Conservation (phyloP, 2,329 filamentous ascomycete species). For the Phoma sp. region DNA sequence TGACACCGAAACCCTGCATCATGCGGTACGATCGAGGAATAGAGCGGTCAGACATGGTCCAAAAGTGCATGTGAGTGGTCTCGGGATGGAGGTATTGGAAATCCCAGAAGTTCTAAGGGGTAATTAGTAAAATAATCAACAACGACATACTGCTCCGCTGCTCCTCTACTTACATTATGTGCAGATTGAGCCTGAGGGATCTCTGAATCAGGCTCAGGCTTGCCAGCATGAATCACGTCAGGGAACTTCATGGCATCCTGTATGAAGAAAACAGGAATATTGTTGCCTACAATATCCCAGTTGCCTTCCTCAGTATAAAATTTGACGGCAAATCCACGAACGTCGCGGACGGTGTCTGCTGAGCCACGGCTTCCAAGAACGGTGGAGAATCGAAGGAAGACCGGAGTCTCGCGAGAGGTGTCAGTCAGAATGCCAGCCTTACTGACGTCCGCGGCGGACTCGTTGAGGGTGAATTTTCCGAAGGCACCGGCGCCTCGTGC, state of each 20-base stretch:
- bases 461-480: constrained; percentile 69
- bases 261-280: constrained; percentile 78
- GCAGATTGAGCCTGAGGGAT: constrained; percentile 74
- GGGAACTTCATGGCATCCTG: constrained; percentile 78
- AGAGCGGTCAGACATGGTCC: constrained; percentile 76
- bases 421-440: constrained; percentile 70
- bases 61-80: constrained; percentile 79
- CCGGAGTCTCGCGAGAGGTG: constrained; percentile 68
- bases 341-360: constrained; percentile 83
- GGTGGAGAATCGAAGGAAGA: constrained; percentile 79
- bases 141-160: too few relatives aligned
- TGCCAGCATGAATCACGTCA: constrained; percentile 67
- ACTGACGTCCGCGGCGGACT: constrained; percentile 68
- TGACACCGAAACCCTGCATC: constrained; percentile 88
- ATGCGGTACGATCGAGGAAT: constrained; percentile 79
- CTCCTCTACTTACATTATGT: constrained; percentile 57
- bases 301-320: constrained; percentile 81
- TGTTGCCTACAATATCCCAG: constrained; percentile 77
- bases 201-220: constrained; percentile 74
- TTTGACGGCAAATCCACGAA: constrained; percentile 79
- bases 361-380: constrained; percentile 77
- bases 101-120: not conserved
- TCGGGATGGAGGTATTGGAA: constrained; percentile 66
- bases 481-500: constrained; percentile 70
- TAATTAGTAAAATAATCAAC: too few relatives aligned